Evolutionary conservation across 306 rosid species (phyloP), one percentile per base, ranked within the genome.

Genomic region (Erythrophleum fordii): DNA sequence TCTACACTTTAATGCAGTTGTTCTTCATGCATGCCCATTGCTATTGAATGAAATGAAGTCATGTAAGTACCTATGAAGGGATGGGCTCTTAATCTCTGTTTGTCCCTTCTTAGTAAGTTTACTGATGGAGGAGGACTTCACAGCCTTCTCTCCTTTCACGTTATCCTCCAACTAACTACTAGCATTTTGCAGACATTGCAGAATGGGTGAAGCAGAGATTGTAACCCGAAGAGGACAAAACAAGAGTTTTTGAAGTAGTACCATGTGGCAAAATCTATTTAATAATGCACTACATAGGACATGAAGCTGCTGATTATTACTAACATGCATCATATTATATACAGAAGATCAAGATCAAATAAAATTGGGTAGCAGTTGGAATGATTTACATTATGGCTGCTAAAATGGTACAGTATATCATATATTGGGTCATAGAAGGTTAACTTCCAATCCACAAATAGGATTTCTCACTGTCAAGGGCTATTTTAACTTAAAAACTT

Each of bases 101-200:
- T 65, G 85, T 87, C 85, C 74, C 69, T 61, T 82, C 79, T 60
- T 80, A 65, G 78, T 81, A 75, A 77, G 61, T 72, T 58, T 77
- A 69, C 77, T 64, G 64, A 16, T 34, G 59, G 4, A 46, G 18
- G 64, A 74, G 29, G 69, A 73, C 41, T 41, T 29, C 31, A 44
- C 26, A 35, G 45, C 51, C 73, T 58, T 34, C 37, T 70, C 6
- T 69, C 22, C 58, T 60, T 59, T 52, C 25, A 23, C 58, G 16
- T 69, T 35, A 13, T 45, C 44, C 69, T 56, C 65, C 25, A 29
- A 20, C n/a, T 0, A 11, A 79, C 16, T 56, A 59, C 29, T 42
- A 11, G 11, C 11, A 44, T 48, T 59, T 67, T 69, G 66, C 59
- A 58, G 67, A 71, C n/a, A 70, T 14, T 61, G 73, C n/a, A 66